Base-by-base conservation (phyloP, 2,329 filamentous ascomycete species). In the Nemania bipapillata region DNA sequence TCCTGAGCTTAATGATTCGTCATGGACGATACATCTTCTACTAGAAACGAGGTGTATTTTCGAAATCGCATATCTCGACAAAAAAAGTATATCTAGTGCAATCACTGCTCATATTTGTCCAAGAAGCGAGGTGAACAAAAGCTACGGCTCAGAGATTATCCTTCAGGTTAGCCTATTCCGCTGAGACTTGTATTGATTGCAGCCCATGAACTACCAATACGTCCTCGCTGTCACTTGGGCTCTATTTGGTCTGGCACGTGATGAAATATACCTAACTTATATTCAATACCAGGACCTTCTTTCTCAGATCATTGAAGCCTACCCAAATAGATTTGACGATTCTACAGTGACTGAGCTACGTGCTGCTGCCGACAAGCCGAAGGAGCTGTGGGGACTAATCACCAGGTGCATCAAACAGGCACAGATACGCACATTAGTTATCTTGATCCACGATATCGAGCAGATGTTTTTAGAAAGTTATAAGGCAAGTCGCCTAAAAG, bases 21-120 rank as follows among this genome's bases (percentile, higher is more conserved):
- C 60, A 49, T 63, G 60, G 60, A 37, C 50, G 28, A 63, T n/a
- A 20, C 49, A 63, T 45, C 9, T 63, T 49, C 50, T 63, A 1
- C 15, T 63, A 17, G 60, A 63, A 20, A 55, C 28, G 20, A 24
- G 6, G 17, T 20, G 7, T 28, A 3, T 55, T 15, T 54, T 62
- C 24, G 24, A 54, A 24, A 24, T 8, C 0, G 24, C 40, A n/a
- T 17, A 20, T 17, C 4, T 17, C 9, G 24, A 4, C 7, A 11
- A n/a, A 7, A 8, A 20, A 55, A 15, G 5, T 20, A 55, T 2
- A 6, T 20, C 24, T 11, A 26, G 37, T 30, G 28, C 50, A 28
- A 32, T 52, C 2, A 45, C 45, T 11, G 49, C 40, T 15, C 60
- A 63, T 32, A 3, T 37, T 15, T 63, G 37, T 37, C 37, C 11